Base-by-base conservation (phyloP, 306 rosid species). In the Corylus avellana region DNA sequence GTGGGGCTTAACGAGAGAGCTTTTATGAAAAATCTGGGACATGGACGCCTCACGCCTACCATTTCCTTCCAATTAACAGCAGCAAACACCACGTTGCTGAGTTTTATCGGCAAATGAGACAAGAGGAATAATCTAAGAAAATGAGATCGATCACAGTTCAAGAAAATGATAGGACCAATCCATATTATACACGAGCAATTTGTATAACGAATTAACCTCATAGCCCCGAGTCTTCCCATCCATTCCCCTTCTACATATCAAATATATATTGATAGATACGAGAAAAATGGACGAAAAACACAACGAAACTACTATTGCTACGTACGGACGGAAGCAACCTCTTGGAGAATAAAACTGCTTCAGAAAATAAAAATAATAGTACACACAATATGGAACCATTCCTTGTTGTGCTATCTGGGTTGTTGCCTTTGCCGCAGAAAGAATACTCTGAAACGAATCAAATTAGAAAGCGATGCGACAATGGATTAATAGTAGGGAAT, bases 401-500 rank as follows among this genome's bases (percentile, higher is more conserved):
- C 64, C 47, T 63, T 32, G 70, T 6, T 32, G 4, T 32, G 70
- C 46, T 14, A 63, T 63, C 20, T 16, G 70, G 46, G n/a, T 29
- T 63, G 47, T 63, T 63, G 42, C 4, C 44, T 20, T 63, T 32
- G 70, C 70, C 14, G 44, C 70, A 4, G 27, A 62, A 62, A 62
- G 44, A 62, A 62, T 62, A 12, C 2, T 25, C 25, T 11, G 42
- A 61, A 62, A 62, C 18, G 39, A 62, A 62, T 29, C 4, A 62
- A 4, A 62, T 10, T 62, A 12, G 42, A 29, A 62, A 62, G 17
- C 42, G 11, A 25, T 62, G 37, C 29, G 4, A n/a, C 11, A 57
- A 39, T 20, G 63, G 32, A 57, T 32, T 76, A 76, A 37, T 76
- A 63, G 47, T 76, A 64, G 5, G 80, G 80, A 66, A 64, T 39